Percentiles rank a stretch among this genome's conserved stretches.
phyloP scores from a whole-genome alignment of 2,329 filamentous ascomycete species.

The Botryosphaeria agaves region DNA sequence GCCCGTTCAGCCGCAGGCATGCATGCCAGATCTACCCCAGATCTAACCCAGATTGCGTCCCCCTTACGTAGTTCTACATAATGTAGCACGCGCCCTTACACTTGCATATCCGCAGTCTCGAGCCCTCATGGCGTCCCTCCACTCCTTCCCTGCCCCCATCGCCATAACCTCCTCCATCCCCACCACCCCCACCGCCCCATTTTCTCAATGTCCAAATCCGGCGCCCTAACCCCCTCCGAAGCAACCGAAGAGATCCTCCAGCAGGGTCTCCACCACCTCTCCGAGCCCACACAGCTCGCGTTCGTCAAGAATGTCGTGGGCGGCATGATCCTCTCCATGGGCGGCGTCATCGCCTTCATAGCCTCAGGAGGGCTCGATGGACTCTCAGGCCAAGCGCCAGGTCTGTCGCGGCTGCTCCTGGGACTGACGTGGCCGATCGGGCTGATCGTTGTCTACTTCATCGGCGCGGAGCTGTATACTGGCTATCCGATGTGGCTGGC shows the following conservation, averaged over 20 bases:
- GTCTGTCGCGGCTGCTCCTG: slow-evolving; percentile 9
- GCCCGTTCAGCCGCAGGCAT: no score
- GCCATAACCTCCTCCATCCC: no score
- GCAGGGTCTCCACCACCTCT: slow-evolving; percentile 9
- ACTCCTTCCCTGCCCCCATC: no score
- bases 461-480: slow-evolving; percentile 13
- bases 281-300: slow-evolving; percentile 6
- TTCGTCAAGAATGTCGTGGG: slow-evolving; percentile 13
- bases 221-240: slow-evolving; percentile 7
- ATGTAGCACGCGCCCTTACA: no score
- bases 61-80: no score
- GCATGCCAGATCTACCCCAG: no score
- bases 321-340: slow-evolving; percentile 10
- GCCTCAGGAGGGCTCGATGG: slow-evolving; percentile 7
- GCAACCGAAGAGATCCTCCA: slow-evolving; percentile 8
- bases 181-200: no score
- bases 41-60: no score
- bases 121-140: no score
- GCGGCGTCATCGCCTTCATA: slow-evolving; percentile 8
- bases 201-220: no score
- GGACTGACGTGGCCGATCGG: slow-evolving; percentile 10
- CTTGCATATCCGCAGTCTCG: no score
- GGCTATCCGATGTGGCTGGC: slow-evolving; percentile 14
- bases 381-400: slow-evolving; percentile 7
- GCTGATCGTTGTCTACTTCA: slow-evolving; percentile 11